Evolutionary conservation across 73 alveolate genomes (phyloP).

Genomic region (Paramecium tetraurelia): DNA sequence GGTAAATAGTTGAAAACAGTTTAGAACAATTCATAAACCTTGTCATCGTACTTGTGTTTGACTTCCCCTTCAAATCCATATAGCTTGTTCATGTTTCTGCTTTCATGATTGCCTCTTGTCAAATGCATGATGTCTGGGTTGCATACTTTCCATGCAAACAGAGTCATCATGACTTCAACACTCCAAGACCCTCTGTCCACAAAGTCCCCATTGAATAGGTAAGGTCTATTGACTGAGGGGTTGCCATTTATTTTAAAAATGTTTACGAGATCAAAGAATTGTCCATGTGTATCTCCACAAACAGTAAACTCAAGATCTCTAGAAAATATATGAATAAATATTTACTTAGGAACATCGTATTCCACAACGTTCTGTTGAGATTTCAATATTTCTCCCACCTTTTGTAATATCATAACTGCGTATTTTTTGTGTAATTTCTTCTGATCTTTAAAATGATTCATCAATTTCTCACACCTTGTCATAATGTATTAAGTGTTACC

Average conservation of each 20-base stretch:
- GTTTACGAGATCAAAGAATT: conserved; percentile 90
- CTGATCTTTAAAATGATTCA: conserved; percentile 78
- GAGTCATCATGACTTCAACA: conserved; percentile 90
- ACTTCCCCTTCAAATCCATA: conserved; percentile 98
- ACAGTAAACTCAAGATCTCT: conserved; percentile 90
- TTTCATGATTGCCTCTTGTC: conserved; percentile 98
- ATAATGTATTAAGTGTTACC: not conserved
- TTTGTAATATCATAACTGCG: conserved; percentile 77
- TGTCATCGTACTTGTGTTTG: conserved; percentile 85
- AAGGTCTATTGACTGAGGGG: conserved; percentile 93
- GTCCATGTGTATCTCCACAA: conserved; percentile 99
- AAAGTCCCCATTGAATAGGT: conserved; percentile 97
- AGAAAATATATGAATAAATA: conserved; percentile 69
- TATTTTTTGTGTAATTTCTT: conserved; percentile 91
- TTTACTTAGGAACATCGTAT: conserved; percentile 50
- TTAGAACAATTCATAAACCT: conserved; percentile 81
- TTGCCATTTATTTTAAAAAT: conserved; percentile 92
- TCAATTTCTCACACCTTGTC: conserved; percentile 88
- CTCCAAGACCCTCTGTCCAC: conserved; percentile 98
- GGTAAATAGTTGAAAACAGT: conserved; percentile 90
- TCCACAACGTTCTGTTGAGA: conserved; percentile 10
- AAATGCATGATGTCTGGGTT: conserved; percentile 92
- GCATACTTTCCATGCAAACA: conserved; percentile 93
- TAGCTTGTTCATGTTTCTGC: conserved; percentile 83
- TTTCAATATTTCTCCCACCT: conserved; percentile 72